Percentiles rank a stretch among this genome's conserved stretches.
Conservation (phyloP, 345 rosid genomes). For the Eucalyptus paniculata region DNA sequence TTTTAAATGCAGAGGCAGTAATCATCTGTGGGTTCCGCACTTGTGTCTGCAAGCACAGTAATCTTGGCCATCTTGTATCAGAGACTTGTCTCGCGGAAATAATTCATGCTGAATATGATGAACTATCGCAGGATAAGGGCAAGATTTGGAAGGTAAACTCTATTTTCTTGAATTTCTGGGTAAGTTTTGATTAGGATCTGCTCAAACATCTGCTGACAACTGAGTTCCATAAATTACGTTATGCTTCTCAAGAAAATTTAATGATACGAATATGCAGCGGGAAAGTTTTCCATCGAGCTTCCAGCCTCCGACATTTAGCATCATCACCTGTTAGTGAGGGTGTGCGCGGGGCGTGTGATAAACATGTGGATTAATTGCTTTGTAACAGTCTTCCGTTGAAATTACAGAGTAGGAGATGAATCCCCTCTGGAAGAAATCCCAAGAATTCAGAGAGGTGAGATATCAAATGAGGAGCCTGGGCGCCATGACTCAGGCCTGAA, state of each 20-base stretch:
- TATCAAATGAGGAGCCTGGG: slow-evolving; percentile 2
- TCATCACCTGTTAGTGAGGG: neutral
- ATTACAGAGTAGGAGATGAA: neutral
- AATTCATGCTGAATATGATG: neutral
- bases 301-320: neutral
- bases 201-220: neutral
- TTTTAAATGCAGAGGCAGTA: neutral
- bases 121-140: neutral
- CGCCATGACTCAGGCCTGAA: neutral
- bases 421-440: neutral
- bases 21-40: neutral
- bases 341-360: neutral
- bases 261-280: neutral
- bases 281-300: neutral
- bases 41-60: neutral
- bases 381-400: neutral
- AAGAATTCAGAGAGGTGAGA: neutral
- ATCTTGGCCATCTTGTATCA: neutral
- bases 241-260: neutral
- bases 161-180: neutral
- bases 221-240: neutral
- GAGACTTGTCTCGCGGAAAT: neutral
- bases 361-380: neutral
- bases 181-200: neutral
- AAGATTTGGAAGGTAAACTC: neutral